These are phyloP conservation scores for Moelleriella libera DNA, from an alignment of 2,329 filamentous ascomycete species.

Conservation along the genomic window DNA sequence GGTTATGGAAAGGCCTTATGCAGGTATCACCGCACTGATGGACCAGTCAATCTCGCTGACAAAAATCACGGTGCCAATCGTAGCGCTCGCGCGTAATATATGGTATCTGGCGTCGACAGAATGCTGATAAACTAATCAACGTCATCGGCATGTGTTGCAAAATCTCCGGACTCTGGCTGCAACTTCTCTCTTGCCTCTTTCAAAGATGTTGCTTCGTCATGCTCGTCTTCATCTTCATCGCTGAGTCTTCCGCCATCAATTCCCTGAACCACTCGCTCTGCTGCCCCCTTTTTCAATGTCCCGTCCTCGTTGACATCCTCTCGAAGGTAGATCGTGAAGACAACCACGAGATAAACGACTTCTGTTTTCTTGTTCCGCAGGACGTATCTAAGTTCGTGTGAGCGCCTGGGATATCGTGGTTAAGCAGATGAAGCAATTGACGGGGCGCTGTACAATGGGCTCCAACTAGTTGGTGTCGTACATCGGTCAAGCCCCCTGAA, in stretches of 20 bases:
- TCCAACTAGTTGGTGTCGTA: too few species aligned
- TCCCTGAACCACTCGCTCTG: conserved; percentile 11
- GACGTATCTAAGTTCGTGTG: conserved; percentile 81
- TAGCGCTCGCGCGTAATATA: too few species aligned
- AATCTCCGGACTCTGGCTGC: conserved; percentile 7
- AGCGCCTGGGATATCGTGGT: conserved; percentile 36
- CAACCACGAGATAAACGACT: conserved; percentile 64
- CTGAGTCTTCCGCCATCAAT: conserved; percentile 10
- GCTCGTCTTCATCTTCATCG: conserved; percentile 12
- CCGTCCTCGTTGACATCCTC: conserved; percentile 50
- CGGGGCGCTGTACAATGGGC: too few species aligned
- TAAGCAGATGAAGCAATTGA: conserved; percentile 4
- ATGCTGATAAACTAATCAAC: conserved; percentile 20
- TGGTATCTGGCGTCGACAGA: background rate
- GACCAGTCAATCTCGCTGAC: too few species aligned
- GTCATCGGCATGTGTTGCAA: conserved; percentile 23
- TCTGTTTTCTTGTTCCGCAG: conserved; percentile 66
- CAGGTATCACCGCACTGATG: too few species aligned
- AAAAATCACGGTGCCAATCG: too few species aligned
- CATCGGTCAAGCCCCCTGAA: too few species aligned
- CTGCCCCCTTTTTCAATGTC: conserved; percentile 29
- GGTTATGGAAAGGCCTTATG: too few species aligned
- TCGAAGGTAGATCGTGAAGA: conserved; percentile 63
- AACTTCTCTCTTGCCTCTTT: conserved; percentile 24
- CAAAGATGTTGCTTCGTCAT: conserved; percentile 21